Percentiles rank a stretch among this genome's conserved stretches.
These are phyloP conservation scores for Solanum appendiculatum DNA, from an alignment of 257 asterid species.

Conservation along the genomic window DNA sequence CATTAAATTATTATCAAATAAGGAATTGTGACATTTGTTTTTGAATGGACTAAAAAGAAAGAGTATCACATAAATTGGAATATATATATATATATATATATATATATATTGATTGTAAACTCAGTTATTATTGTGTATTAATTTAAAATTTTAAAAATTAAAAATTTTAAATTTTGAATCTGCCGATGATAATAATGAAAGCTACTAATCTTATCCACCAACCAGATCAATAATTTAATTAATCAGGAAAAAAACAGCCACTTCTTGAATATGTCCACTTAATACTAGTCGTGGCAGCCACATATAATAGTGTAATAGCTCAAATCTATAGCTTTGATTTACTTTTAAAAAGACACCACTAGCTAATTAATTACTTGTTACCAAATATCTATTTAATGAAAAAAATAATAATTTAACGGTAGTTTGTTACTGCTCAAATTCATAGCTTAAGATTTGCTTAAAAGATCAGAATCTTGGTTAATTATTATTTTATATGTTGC, in stretches of 20 bases:
- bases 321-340: neutral
- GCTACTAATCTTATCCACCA: neutral
- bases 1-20: no score
- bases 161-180: neutral
- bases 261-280: neutral
- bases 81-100: no score
- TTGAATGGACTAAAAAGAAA: no score
- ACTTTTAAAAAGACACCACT: neutral
- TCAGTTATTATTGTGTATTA: neutral
- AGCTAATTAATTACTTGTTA: neutral
- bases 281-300: neutral
- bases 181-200: neutral
- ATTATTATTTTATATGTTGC: neutral
- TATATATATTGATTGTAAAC: neutral
- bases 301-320: neutral
- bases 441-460: neutral
- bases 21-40: no score
- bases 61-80: no score
- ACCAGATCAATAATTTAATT: neutral
- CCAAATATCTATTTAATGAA: neutral
- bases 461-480: neutral
- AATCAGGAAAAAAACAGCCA: neutral
- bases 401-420: neutral
- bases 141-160: neutral
- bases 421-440: neutral